Percentiles rank a stretch among this genome's conserved stretches.
Evolutionary conservation across 2,329 filamentous ascomycete genomes (phyloP).

Genomic region (Magnaporthiopsis incrustans): DNA sequence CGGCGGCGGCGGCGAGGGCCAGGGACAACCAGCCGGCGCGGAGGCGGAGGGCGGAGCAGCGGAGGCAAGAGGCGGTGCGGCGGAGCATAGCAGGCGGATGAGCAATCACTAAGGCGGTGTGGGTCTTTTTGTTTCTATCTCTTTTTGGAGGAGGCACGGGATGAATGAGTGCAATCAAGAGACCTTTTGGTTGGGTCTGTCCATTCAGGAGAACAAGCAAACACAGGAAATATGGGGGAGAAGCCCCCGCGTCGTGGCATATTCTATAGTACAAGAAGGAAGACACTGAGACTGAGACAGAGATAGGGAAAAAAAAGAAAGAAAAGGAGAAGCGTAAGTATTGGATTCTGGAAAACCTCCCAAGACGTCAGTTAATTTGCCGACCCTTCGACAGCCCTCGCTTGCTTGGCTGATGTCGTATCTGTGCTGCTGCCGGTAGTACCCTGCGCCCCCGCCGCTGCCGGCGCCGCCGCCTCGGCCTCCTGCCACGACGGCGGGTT

Average conservation of each 20-base stretch:
- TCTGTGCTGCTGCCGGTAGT: neutral
- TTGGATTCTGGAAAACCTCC: neutral
- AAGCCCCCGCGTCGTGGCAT: neutral
- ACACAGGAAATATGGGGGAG: neutral
- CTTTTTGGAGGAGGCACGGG: neutral
- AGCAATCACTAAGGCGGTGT: neutral
- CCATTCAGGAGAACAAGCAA: neutral
- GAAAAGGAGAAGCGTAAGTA: neutral
- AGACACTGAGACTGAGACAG: neutral
- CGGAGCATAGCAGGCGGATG: neutral
- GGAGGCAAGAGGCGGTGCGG: constrained; percentile 2
- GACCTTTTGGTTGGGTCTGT: neutral
- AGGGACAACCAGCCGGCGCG: constrained; percentile 10
- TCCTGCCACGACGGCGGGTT: neutral
- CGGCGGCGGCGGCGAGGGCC: constrained; percentile 4
- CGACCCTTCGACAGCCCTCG: neutral
- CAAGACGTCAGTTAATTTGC: neutral
- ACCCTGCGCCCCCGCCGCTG: neutral
- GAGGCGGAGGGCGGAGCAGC: constrained; percentile 9
- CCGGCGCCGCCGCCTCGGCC: no score
- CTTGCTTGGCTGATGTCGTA: neutral
- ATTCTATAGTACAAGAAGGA: neutral
- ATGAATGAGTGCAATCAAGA: neutral
- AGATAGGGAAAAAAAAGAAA: no score
- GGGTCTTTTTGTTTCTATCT: neutral